Percentiles rank a stretch among this genome's conserved stretches.
phyloP scores from a whole-genome alignment of 108 stramenopile species.

The Fistulifera solaris region DNA sequence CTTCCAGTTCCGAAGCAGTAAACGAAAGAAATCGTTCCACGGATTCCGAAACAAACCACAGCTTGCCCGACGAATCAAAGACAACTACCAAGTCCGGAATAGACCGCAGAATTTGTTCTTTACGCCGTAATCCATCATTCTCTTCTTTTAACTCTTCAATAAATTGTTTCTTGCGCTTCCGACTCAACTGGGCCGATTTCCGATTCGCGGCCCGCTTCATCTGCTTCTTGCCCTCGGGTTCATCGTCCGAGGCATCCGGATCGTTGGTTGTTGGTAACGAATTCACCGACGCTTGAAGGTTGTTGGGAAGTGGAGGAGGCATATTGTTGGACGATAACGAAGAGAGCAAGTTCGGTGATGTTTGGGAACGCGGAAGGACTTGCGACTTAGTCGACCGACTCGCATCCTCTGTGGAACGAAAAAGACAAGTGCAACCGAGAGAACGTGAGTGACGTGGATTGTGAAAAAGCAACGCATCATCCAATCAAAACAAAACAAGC shows the following conservation, averaged over 20 bases:
- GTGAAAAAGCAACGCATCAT: too few relatives aligned
- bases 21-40: constrained; percentile 43
- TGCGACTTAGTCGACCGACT: too few relatives aligned
- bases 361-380: too few relatives aligned
- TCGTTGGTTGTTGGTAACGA: too few relatives aligned
- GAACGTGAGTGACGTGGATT: too few relatives aligned
- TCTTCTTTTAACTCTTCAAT: constrained; percentile 89
- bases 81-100: constrained; percentile 82
- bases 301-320: too few relatives aligned
- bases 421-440: too few relatives aligned
- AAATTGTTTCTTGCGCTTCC: constrained; percentile 89
- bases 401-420: too few relatives aligned
- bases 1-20: constrained; percentile 40
- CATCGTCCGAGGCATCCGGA: background rate
- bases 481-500: too few relatives aligned
- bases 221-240: constrained; percentile 56
- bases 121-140: constrained; percentile 65
- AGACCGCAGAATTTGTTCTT: constrained; percentile 67
- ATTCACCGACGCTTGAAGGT: too few relatives aligned
- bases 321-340: too few relatives aligned
- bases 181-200: constrained; percentile 84
- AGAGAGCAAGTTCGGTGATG: too few relatives aligned
- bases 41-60: constrained; percentile 66
- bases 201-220: constrained; percentile 76
- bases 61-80: constrained; percentile 70